Percentiles rank a stretch among this genome's conserved stretches.
phyloP scores from a whole-genome alignment of 73 alveolate species.

The Stentor coeruleus region DNA sequence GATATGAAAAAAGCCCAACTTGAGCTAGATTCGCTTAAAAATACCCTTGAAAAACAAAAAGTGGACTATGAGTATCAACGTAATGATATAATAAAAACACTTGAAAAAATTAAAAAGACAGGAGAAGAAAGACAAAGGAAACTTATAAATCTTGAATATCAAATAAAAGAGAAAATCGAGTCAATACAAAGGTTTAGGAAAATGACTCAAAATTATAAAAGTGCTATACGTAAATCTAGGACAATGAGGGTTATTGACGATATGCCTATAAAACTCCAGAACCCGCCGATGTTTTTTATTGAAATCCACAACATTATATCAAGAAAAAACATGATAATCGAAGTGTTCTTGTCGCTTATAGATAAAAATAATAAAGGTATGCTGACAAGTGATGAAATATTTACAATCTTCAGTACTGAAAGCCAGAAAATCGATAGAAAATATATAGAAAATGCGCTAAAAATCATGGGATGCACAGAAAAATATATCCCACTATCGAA shows the following conservation, averaged over 20 bases:
- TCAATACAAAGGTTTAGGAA: too few relatives aligned
- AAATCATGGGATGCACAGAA: not conserved
- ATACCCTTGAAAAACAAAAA: not conserved
- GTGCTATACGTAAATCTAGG: not conserved
- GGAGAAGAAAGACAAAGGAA: not conserved
- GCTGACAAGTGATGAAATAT: not conserved
- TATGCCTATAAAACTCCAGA: not conserved
- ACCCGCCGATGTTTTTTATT: conserved; percentile 18
- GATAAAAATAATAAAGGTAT: not conserved
- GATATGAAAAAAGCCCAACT: too few relatives aligned
- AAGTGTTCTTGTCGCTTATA: not conserved
- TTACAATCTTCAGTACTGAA: not conserved
- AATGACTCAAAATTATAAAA: not conserved
- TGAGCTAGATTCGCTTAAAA: not conserved
- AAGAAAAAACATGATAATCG: not conserved
- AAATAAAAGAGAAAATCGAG: not conserved
- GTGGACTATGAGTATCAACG: not conserved
- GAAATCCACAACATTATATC: not conserved
- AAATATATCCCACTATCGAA: not conserved
- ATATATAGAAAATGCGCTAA: conserved; percentile 5
- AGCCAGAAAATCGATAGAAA: not conserved
- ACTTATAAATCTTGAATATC: not conserved
- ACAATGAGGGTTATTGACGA: not conserved
- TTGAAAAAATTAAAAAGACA: too few relatives aligned
- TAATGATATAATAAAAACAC: not conserved